Base-by-base conservation (phyloP, 2,329 filamentous ascomycete species). In the Ascochyta fabae region DNA sequence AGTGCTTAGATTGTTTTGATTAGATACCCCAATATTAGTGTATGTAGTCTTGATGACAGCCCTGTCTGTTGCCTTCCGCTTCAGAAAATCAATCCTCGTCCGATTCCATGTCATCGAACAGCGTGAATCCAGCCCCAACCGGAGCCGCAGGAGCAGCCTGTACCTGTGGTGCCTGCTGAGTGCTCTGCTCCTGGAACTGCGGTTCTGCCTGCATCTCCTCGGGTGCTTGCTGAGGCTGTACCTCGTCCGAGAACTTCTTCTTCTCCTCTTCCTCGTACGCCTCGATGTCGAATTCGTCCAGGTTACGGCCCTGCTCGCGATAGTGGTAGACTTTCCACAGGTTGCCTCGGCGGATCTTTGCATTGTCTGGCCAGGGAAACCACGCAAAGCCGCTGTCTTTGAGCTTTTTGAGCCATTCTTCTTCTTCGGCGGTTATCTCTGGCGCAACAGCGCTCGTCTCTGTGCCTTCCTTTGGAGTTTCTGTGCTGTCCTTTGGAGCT, bases 301-400 rank as follows among this genome's bases (percentile, higher is more conserved):
- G 31, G 45, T 68, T 57, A 29, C 62, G 60, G 19, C 58, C 54
- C 31, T 64, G 62, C 27, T 67, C 66, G 24, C 64, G 63, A 48
- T 63, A 67, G 33, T 63, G 62, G 36, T 63, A 61, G 36, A 69
- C 42, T n/a, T 67, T 65, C 54, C 62, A 65, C 38, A 96, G 79
- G 1, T 87, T 86, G 33, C 91, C 90, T 15, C 79, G 78, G 29
- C 86, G 83, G 59, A 95, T 90, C 56, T 86, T 83, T 29, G 88
- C 85, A 59, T 91, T 86, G 26, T 80, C 80, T 0, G 91, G 91
- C 91, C 91, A 96, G 0, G 91, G 91, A 42, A 86, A 82, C 77
- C 92, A 96, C 2, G 60, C 53, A 6, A 66, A 54, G 16, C 66
- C 59, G 52, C 59, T 67, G 43, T 67, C 66, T 12, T 67, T 63